Percentiles rank a stretch among this genome's conserved stretches.
Evolutionary conservation across 1,284 basidiomycete genomes (phyloP).

Genomic region (Rugosomyces carneus): DNA sequence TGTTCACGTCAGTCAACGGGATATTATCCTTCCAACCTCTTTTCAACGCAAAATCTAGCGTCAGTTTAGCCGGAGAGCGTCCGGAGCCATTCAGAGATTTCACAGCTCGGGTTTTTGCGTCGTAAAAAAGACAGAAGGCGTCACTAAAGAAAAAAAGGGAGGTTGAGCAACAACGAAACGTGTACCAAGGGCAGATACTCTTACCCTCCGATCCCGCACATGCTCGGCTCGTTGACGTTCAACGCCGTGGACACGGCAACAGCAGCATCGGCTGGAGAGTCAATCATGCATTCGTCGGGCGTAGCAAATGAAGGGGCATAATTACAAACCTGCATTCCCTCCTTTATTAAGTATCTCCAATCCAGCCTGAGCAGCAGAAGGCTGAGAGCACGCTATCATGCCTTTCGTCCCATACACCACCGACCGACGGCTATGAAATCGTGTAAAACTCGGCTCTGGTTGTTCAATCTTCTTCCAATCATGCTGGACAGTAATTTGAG

Average conservation of each 20-base stretch:
- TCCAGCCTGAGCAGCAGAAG: slow-evolving; percentile 82
- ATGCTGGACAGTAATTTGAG: slow-evolving; percentile 3
- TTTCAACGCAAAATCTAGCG: slow-evolving; percentile 64
- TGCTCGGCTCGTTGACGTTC: slow-evolving; percentile 83
- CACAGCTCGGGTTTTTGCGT: slow-evolving; percentile 73
- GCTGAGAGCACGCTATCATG: slow-evolving; percentile 81
- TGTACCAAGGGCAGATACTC: slow-evolving; percentile 12
- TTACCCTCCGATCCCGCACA: slow-evolving; percentile 74
- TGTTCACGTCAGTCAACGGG: slow-evolving; percentile 70
- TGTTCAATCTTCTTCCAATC: slow-evolving; percentile 65
- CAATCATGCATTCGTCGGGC: not conserved
- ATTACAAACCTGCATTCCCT: slow-evolving; percentile 75
- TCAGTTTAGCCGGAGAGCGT: slow-evolving; percentile 73
- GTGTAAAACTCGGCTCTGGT: slow-evolving; percentile 51
- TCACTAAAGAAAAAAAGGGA: slow-evolving; percentile 52
- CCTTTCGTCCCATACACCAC: slow-evolving; percentile 84
- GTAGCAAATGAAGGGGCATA: not conserved
- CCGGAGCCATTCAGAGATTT: slow-evolving; percentile 86
- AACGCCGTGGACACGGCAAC: slow-evolving; percentile 73
- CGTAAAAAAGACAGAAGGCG: slow-evolving; percentile 88
- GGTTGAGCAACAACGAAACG: not conserved
- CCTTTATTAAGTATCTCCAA: slow-evolving; percentile 84
- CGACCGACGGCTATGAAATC: slow-evolving; percentile 64
- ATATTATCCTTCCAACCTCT: slow-evolving; percentile 72
- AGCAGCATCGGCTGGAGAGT: slow-evolving; percentile 43